Evolutionary conservation across 129 eudicot genomes (phyloP).

Genomic region (Dittrichia graveolens): DNA sequence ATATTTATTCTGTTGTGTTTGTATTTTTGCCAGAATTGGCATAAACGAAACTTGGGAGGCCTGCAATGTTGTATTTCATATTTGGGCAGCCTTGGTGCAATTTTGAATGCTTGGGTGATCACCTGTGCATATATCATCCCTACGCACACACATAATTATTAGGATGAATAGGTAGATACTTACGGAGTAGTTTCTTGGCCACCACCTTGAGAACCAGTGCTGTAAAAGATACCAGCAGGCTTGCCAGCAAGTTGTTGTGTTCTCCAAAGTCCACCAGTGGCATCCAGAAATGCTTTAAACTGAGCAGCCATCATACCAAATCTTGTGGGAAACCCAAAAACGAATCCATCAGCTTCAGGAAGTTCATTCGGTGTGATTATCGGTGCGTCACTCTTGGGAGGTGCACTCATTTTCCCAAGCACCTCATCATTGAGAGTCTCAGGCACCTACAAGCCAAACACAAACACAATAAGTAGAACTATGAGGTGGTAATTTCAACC

Average conservation of each 20-base stretch:
- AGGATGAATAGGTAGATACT: constrained; percentile 13
- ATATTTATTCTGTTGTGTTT: no score
- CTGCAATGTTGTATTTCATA: no score
- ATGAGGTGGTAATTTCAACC: no score
- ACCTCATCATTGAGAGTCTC: constrained; percentile 73
- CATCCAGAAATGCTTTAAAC: constrained; percentile 81
- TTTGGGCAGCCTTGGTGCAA: no score
- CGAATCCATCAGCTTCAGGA: constrained; percentile 85
- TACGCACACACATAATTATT: not conserved
- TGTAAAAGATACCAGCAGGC: constrained; percentile 86
- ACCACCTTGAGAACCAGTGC: constrained; percentile 95
- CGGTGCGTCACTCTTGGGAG: constrained; percentile 75
- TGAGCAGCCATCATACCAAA: constrained; percentile 92
- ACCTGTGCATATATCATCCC: no score
- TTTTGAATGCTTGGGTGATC: not conserved
- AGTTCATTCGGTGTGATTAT: constrained; percentile 68
- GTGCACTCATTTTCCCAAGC: constrained; percentile 84
- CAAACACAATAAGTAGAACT: constrained; percentile 8
- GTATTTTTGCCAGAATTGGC: no score
- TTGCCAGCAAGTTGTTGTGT: constrained; percentile 91
- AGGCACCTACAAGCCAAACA: constrained; percentile 50
- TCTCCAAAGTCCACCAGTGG: constrained; percentile 89
- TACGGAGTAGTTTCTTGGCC: constrained; percentile 94
- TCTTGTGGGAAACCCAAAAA: constrained; percentile 91
- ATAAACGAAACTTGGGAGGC: no score